phyloP scores from a whole-genome alignment of 441 rosid species.

The Erysimum pusillum region DNA sequence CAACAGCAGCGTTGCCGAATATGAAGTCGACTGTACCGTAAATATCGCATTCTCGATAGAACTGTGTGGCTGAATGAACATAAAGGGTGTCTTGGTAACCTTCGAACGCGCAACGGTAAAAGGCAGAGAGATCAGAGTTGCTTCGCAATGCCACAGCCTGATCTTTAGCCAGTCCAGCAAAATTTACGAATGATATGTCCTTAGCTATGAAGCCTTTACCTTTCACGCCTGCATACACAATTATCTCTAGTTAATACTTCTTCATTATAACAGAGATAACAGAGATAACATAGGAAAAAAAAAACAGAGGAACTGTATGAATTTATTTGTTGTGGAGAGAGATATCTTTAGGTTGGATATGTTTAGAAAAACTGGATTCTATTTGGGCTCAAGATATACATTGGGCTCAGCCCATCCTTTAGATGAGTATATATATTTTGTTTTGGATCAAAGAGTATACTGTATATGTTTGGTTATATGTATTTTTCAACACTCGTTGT shows the following conservation, averaged over 20 bases:
- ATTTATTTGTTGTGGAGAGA: background rate
- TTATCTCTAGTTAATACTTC: background rate
- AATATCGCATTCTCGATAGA: slow-evolving; percentile 60
- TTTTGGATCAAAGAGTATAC: no score
- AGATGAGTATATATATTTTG: background rate
- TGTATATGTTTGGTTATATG: no score
- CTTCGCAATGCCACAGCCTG: slow-evolving; percentile 69
- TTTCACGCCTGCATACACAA: slow-evolving; percentile 19
- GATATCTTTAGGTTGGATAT: background rate
- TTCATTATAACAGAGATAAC: background rate
- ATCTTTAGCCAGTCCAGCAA: slow-evolving; percentile 55
- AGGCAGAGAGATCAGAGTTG: slow-evolving; percentile 58
- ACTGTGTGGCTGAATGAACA: slow-evolving; percentile 54
- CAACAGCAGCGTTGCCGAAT: slow-evolving; percentile 60
- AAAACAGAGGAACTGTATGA: background rate
- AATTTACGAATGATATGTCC: slow-evolving; percentile 58
- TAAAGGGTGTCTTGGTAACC: slow-evolving; percentile 66
- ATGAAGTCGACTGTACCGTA: slow-evolving; percentile 63
- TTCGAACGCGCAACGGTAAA: slow-evolving; percentile 56
- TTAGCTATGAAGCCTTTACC: slow-evolving; percentile 56
- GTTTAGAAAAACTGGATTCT: background rate
- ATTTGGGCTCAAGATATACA: slow-evolving; percentile 17
- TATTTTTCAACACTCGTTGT: no score
- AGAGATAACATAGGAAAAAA: no score
- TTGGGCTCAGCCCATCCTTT: background rate